phyloP scores from a whole-genome alignment of 768 basidiomycete species.

The Serendipita sp. region DNA sequence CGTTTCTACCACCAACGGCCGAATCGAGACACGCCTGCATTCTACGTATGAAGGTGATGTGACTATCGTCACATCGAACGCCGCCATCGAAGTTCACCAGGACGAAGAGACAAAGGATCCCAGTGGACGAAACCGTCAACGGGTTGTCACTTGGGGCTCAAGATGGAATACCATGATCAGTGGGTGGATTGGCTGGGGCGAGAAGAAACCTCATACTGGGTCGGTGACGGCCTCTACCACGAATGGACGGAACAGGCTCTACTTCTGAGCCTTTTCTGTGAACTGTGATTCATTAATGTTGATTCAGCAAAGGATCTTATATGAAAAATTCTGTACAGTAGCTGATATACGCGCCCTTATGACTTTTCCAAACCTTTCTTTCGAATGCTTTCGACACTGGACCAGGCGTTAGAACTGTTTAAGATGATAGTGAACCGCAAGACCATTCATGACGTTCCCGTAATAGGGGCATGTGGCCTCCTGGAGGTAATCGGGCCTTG shows the following conservation, averaged over 20 bases:
- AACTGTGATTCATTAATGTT: background rate
- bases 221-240: background rate
- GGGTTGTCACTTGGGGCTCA: background rate
- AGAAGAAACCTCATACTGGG: background rate
- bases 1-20: background rate
- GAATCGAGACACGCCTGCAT: background rate
- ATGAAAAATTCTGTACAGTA: background rate
- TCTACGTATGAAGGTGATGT: background rate
- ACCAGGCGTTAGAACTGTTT: too few species aligned
- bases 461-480: background rate
- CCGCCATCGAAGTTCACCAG: background rate
- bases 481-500: background rate
- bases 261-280: background rate
- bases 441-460: background rate
- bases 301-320: too few species aligned
- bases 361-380: too few species aligned
- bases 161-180: background rate
- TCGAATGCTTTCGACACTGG: too few species aligned
- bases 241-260: background rate
- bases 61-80: background rate
- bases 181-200: conserved; percentile 4
- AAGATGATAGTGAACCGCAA: background rate
- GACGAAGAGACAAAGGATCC: background rate
- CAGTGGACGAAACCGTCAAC: background rate
- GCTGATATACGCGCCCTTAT: background rate